A percentile compares a stretch with the other conserved stretches of the same genome.
phyloP scores from a whole-genome alignment of 176 grass and related monocot genomes.

The Lolium multiflorum region DNA sequence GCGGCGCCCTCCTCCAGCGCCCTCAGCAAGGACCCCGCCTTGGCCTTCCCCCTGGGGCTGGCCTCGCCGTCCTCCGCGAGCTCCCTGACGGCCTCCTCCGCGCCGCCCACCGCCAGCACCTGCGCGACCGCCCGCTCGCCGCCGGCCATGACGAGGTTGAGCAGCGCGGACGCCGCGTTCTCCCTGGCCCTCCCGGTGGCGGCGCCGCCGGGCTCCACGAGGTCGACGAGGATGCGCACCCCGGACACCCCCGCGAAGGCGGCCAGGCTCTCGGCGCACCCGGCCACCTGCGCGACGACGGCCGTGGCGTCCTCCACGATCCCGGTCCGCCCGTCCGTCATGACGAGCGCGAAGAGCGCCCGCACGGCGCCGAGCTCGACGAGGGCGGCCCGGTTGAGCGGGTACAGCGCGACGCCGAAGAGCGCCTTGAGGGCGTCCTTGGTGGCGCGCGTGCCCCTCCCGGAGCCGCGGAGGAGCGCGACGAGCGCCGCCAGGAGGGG shows the following conservation, averaged over 20 bases:
- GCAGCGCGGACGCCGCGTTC: slow-evolving; percentile 78
- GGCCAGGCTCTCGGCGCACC: slow-evolving; percentile 79
- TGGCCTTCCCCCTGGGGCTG: slow-evolving; percentile 72
- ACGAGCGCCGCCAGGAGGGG: slow-evolving; percentile 66
- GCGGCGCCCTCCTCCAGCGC: slow-evolving; percentile 51
- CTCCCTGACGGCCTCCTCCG: slow-evolving; percentile 56
- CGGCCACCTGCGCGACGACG: slow-evolving; percentile 85
- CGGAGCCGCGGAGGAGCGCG: slow-evolving; percentile 49
- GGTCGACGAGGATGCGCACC: slow-evolving; percentile 69
- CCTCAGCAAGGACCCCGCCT: slow-evolving; percentile 71
- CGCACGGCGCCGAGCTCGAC: slow-evolving; percentile 61
- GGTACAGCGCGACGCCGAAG: slow-evolving; percentile 68
- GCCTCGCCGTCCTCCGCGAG: slow-evolving; percentile 48
- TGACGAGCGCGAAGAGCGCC: slow-evolving; percentile 74
- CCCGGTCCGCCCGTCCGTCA: slow-evolving; percentile 62
- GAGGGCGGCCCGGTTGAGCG: slow-evolving; percentile 65
- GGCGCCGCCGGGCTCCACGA: slow-evolving; percentile 52
- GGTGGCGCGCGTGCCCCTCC: slow-evolving; percentile 55
- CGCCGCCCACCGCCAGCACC: slow-evolving; percentile 59
- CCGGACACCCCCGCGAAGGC: slow-evolving; percentile 71
- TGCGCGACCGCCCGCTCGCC: slow-evolving; percentile 58
- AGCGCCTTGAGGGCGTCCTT: slow-evolving; percentile 97
- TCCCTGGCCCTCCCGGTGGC: slow-evolving; percentile 58
- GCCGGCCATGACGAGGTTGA: slow-evolving; percentile 82
- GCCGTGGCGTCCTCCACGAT: slow-evolving; percentile 89